phyloP scores from a whole-genome alignment of 345 rosid species.

The Fremontodendron californicum region DNA sequence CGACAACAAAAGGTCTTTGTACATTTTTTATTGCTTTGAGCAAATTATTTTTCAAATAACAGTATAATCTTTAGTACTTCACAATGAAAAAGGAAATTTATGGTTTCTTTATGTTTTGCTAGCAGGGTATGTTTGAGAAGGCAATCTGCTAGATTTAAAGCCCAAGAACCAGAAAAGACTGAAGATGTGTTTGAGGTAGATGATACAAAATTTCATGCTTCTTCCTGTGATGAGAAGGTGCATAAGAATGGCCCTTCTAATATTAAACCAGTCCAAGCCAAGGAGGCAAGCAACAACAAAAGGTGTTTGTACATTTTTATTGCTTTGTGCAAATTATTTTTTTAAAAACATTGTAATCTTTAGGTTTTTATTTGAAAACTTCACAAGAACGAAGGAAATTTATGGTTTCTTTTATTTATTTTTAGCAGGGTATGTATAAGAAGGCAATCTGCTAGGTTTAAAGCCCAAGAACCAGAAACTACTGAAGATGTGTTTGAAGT shows the following conservation, averaged over 20 bases:
- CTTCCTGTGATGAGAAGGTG: background rate
- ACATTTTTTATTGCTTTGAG: no score
- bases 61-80: background rate
- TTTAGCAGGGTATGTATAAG: constrained; percentile 10
- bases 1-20: no score
- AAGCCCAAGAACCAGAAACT: constrained; percentile 14
- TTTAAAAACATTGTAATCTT: background rate
- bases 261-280: background rate
- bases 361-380: background rate
- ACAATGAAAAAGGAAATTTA: no score
- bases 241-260: background rate
- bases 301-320: background rate
- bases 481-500: constrained; percentile 10
- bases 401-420: background rate
- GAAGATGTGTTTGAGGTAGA: background rate
- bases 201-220: background rate
- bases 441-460: constrained; percentile 14
- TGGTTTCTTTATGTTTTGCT: background rate
- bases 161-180: background rate
- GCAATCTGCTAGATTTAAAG: background rate
- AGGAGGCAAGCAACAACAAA: background rate
- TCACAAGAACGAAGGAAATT: background rate
- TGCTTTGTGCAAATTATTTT: background rate
- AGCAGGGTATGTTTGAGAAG: background rate
- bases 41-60: no score